Evolutionary conservation across 2,329 filamentous ascomycete genomes (phyloP).

Genomic region (Onygenales sp.): DNA sequence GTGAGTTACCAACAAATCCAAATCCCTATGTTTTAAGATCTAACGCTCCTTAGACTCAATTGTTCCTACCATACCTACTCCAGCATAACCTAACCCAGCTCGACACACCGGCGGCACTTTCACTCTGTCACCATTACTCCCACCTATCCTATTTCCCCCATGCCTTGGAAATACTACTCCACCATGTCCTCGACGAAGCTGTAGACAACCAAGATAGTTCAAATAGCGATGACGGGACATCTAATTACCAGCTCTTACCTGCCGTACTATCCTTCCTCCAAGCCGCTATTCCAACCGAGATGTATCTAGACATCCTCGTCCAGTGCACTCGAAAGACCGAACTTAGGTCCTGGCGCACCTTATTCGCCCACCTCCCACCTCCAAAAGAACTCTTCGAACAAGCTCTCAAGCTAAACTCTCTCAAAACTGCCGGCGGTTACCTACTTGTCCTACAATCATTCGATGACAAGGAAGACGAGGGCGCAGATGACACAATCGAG

Average conservation of each 20-base stretch:
- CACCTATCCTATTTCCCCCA: constrained; percentile 86
- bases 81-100: constrained; percentile 67
- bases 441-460: constrained; percentile 86
- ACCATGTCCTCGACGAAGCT: constrained; percentile 89
- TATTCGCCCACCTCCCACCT: constrained; percentile 85
- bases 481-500: constrained; percentile 44
- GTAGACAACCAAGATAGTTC: constrained; percentile 53
- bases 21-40: not conserved
- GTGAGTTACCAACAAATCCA: constrained; percentile 44
- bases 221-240: constrained; percentile 6
- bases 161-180: constrained; percentile 81
- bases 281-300: constrained; percentile 56
- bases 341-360: constrained; percentile 83
- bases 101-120: constrained; percentile 69
- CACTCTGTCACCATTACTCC: constrained; percentile 75
- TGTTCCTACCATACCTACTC: constrained; percentile 83
- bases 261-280: constrained; percentile 53
- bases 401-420: constrained; percentile 68
- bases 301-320: constrained; percentile 90
- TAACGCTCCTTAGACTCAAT: constrained; percentile 58
- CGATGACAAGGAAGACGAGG: constrained; percentile 39
- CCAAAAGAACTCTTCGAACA: constrained; percentile 90
- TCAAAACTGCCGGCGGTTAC: constrained; percentile 95
- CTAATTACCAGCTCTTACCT: constrained; percentile 28
- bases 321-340: constrained; percentile 98